These are phyloP conservation scores for Murraya paniculata DNA, from an alignment of 345 rosid species.

Conservation along the genomic window DNA sequence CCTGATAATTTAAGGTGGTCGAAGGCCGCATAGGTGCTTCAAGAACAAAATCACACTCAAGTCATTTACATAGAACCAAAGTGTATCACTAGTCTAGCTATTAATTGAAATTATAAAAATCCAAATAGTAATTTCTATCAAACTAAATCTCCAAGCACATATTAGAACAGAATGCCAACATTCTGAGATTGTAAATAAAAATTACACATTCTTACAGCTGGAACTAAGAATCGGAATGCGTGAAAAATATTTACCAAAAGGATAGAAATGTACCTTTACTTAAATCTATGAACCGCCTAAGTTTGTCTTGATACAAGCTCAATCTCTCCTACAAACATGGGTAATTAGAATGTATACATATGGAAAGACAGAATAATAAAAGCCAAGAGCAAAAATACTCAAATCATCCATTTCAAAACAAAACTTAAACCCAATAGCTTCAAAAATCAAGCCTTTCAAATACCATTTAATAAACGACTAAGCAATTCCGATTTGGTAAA, in stretches of 20 bases:
- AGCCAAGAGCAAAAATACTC: background rate
- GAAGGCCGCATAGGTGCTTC: conserved; percentile 78
- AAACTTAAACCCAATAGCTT: background rate
- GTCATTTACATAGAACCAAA: background rate
- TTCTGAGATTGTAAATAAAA: background rate
- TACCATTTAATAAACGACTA: background rate
- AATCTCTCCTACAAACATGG: conserved; percentile 62
- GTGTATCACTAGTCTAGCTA: background rate
- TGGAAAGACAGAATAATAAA: background rate
- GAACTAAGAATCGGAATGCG: background rate
- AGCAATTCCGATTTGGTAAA: background rate
- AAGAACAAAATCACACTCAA: conserved; percentile 18
- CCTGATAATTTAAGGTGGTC: conserved; percentile 70
- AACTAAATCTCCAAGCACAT: background rate
- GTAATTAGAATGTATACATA: background rate
- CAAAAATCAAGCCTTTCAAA: background rate
- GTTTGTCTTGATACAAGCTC: conserved; percentile 64
- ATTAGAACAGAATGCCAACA: background rate
- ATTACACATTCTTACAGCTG: background rate
- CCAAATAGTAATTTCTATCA: background rate
- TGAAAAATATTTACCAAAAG: conserved; percentile 1
- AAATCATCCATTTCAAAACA: background rate
- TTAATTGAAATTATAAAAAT: background rate
- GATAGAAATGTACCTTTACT: conserved; percentile 58
- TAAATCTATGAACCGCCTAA: conserved; percentile 49